Percentiles rank a stretch among this genome's conserved stretches.
phyloP scores from a whole-genome alignment of 2,329 filamentous ascomycete species.

The Aspergillus tanneri region DNA sequence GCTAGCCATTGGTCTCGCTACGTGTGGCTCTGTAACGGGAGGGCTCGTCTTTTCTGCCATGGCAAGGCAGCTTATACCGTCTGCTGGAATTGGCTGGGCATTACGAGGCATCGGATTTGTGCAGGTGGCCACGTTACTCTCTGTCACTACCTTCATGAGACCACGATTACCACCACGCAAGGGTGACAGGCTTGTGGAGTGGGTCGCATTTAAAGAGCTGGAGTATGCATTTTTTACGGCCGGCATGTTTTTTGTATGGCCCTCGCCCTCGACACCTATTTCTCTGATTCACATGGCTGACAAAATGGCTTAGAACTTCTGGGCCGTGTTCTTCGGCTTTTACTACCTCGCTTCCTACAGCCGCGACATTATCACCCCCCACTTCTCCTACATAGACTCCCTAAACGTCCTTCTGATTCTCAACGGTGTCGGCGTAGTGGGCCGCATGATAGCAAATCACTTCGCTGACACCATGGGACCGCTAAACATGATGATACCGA shows the following conservation, averaged over 20 bases:
- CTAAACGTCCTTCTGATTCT: constrained; percentile 1
- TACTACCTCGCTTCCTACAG: constrained; percentile 57
- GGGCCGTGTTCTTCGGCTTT: constrained; percentile 57
- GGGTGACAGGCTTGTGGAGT: constrained; percentile 55
- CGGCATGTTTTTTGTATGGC: constrained; percentile 41
- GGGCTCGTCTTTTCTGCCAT: constrained; percentile 5
- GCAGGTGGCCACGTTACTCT: constrained; percentile 31
- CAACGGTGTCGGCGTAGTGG: constrained; percentile 2
- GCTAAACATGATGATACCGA: neutral
- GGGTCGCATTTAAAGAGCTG: constrained; percentile 56
- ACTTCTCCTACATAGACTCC: constrained; percentile 51
- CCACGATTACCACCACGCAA: constrained; percentile 52
- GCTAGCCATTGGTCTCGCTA: constrained; percentile 1
- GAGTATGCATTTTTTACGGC: constrained; percentile 54
- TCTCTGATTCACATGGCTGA: neutral
- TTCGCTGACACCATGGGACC: neutral
- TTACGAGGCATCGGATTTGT: constrained; percentile 50
- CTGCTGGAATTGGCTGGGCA: constrained; percentile 48
- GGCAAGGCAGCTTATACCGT: neutral
- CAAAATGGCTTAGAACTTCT: constrained; percentile 35
- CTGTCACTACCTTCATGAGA: constrained; percentile 32
- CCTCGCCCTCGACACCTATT: neutral
- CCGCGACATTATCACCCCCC: constrained; percentile 37
- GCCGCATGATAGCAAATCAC: neutral
- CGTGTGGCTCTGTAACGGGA: constrained; percentile 2